A percentile compares a stretch with the other conserved stretches of the same genome.
Conservation (phyloP, 495 filamentous ascomycete genomes). For the Evernia prunastri region DNA sequence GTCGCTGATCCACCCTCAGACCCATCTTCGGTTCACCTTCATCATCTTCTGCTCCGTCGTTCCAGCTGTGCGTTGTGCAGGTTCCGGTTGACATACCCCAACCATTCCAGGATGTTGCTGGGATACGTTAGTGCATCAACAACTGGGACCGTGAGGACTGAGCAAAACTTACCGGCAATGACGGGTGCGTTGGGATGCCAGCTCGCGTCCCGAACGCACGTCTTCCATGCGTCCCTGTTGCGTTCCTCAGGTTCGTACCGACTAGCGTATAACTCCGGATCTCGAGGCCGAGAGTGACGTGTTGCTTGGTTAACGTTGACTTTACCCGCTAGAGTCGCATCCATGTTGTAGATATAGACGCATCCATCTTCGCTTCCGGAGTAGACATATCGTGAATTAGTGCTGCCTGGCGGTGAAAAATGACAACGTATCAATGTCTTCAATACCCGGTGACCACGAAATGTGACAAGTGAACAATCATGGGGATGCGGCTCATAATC, state of each 20-base stretch:
- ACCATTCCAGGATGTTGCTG: conserved; percentile 77
- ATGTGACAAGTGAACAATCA: conserved; percentile 90
- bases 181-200: conserved; percentile 93
- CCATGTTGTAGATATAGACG: conserved; percentile 88
- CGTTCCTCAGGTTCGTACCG: conserved; percentile 32
- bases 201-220: conserved; percentile 84
- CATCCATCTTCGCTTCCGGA: conserved; percentile 80
- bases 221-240: conserved; percentile 51
- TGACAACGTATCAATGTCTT: conserved; percentile 91
- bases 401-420: conserved; percentile 84
- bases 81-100: conserved; percentile 63
- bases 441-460: conserved; percentile 79
- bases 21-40: conserved; percentile 61
- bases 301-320: conserved; percentile 74
- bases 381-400: conserved; percentile 89
- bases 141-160: background rate
- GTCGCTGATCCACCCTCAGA: conserved; percentile 45
- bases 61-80: conserved; percentile 70
- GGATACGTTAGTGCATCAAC: conserved; percentile 1
- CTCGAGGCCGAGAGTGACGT: conserved; percentile 48
- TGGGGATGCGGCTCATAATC: conserved; percentile 69
- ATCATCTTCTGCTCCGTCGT: conserved; percentile 54
- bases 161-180: conserved; percentile 63
- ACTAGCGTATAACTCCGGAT: conserved; percentile 37
- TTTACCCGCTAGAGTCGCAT: conserved; percentile 75